Evolutionary conservation across 345 rosid genomes (phyloP).

Genomic region (Sonneratia caseolaris): DNA sequence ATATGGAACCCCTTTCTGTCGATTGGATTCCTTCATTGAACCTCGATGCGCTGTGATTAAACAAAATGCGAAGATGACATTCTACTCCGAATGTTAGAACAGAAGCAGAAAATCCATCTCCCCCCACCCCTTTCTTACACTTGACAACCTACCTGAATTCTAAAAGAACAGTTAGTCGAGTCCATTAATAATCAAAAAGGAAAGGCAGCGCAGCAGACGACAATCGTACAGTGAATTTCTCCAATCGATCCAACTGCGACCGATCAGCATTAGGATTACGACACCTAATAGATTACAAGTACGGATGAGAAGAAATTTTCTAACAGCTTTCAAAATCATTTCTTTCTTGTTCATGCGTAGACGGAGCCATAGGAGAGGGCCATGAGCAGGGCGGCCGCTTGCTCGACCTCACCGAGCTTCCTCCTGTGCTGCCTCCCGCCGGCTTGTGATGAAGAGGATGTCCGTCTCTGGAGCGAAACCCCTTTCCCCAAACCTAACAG

Average conservation of each 20-base stretch:
- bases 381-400: slow-evolving; percentile 87
- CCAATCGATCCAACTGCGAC: background rate
- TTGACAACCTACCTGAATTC: background rate
- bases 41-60: no score
- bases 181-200: background rate
- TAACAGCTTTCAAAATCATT: background rate
- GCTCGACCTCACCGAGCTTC: slow-evolving; percentile 78
- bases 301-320: background rate
- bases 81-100: background rate
- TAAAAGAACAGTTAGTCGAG: slow-evolving; percentile 1
- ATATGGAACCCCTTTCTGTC: no score
- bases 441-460: background rate
- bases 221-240: background rate
- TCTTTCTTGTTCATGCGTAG: slow-evolving; percentile 23
- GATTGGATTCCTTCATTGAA: no score
- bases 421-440: slow-evolving; percentile 44
- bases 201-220: background rate
- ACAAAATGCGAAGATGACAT: no score
- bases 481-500: slow-evolving; percentile 46
- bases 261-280: background rate
- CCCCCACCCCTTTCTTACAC: background rate
- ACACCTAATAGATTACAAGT: background rate
- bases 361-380: slow-evolving; percentile 77
- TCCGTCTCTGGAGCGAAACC: slow-evolving; percentile 42
- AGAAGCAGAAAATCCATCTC: background rate